Evolutionary conservation across 2,329 filamentous ascomycete species (phyloP).

Genomic region (Nothopassalora personata): DNA sequence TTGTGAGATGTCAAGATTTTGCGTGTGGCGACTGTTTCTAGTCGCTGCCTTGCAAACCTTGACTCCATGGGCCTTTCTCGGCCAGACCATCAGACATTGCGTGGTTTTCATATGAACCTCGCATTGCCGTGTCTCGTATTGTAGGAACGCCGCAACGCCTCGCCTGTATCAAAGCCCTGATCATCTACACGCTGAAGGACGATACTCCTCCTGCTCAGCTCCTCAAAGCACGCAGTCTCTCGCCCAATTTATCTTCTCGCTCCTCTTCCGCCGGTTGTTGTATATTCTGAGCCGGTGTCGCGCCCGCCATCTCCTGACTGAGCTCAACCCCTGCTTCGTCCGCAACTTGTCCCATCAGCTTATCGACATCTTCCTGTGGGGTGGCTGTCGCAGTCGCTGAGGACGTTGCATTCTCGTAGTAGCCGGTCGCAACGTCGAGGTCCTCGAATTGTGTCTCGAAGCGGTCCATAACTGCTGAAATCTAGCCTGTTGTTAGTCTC

Average conservation of each 20-base stretch:
- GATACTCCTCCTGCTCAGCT: slow-evolving; percentile 26
- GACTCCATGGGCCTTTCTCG: neutral
- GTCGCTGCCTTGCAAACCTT: neutral
- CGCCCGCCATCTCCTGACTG: slow-evolving; percentile 63
- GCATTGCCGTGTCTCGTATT: neutral
- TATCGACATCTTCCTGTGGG: slow-evolving; percentile 79
- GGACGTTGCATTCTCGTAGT: slow-evolving; percentile 81
- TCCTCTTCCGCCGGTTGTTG: slow-evolving; percentile 62
- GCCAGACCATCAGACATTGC: neutral
- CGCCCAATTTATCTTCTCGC: slow-evolving; percentile 68
- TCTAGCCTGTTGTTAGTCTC: slow-evolving; percentile 36
- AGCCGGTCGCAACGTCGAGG: slow-evolving; percentile 52
- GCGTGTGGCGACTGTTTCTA: too few relatives aligned
- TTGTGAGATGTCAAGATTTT: neutral
- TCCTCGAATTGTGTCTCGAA: slow-evolving; percentile 56
- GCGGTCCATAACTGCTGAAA: slow-evolving; percentile 61
- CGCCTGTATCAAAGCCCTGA: neutral
- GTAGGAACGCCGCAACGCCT: neutral
- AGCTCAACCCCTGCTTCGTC: slow-evolving; percentile 84
- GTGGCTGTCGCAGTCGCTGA: slow-evolving; percentile 69
- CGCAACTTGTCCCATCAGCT: slow-evolving; percentile 76
- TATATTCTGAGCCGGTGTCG: slow-evolving; percentile 49
- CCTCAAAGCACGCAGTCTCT: slow-evolving; percentile 52
- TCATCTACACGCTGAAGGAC: neutral
- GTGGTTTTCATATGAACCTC: neutral